A percentile compares a stretch with the other conserved stretches of the same genome.
Conservation (phyloP, 495 filamentous ascomycete species). For the Daldinia caldariorum region DNA sequence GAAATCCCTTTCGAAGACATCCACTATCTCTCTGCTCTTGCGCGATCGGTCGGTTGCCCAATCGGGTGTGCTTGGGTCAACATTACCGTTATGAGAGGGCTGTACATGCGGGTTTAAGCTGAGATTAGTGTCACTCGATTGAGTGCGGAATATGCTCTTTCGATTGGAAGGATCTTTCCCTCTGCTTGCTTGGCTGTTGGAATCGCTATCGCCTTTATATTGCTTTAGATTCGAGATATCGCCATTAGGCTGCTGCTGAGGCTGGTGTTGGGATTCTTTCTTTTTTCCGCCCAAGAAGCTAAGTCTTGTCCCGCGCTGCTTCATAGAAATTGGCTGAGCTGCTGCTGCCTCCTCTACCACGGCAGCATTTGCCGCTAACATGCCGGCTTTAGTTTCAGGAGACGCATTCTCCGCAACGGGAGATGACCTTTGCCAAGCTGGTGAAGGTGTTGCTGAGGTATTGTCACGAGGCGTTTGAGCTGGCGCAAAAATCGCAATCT, state of each 20-base stretch:
- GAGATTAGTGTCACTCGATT: conserved; percentile 43
- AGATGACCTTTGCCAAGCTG: conserved; percentile 56
- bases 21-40: conserved; percentile 45
- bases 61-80: conserved; percentile 46
- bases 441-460: conserved; percentile 50
- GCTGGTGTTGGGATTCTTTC: conserved; percentile 43
- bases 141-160: conserved; percentile 41
- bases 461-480: conserved; percentile 47
- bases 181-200: conserved; percentile 45
- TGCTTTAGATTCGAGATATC: conserved; percentile 36
- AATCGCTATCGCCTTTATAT: conserved; percentile 48
- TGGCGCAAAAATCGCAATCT: conserved; percentile 66
- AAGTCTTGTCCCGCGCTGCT: conserved; percentile 57
- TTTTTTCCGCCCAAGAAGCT: conserved; percentile 60
- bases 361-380: conserved; percentile 44
- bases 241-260: conserved; percentile 26
- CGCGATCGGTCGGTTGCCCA: conserved; percentile 39
- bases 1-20: conserved; percentile 44
- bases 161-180: conserved; percentile 43
- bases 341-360: conserved; percentile 53
- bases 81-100: conserved; percentile 36
- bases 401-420: conserved; percentile 40
- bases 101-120: conserved; percentile 33
- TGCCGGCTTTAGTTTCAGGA: conserved; percentile 38
- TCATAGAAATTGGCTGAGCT: conserved; percentile 51